Evolutionary conservation across 192 early-diverging fungal genomes (phyloP).

Genomic region (Gonapodya prolifera): DNA sequence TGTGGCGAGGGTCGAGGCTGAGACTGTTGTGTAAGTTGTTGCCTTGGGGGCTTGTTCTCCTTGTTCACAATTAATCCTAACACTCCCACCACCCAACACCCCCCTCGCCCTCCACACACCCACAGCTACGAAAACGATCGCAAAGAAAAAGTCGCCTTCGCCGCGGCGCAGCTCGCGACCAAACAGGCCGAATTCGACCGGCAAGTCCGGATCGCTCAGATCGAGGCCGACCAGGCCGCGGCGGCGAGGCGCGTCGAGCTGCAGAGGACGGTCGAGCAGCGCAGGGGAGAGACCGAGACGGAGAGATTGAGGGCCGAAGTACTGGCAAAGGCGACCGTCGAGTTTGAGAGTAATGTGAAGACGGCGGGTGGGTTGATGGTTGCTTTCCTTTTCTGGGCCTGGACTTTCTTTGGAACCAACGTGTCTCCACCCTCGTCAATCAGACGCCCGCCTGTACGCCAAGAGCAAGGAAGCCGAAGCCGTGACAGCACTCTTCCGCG

Average conservation of each 20-base stretch:
- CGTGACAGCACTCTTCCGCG: slow-evolving; percentile 18
- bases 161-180: slow-evolving; percentile 19
- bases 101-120: too few species aligned
- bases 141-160: slow-evolving; percentile 22
- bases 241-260: slow-evolving; percentile 24
- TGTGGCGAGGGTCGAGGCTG: slow-evolving; percentile 23
- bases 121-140: slow-evolving; percentile 34
- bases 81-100: too few species aligned
- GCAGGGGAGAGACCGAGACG: slow-evolving; percentile 20
- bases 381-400: too few species aligned
- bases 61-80: too few species aligned
- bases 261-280: slow-evolving; percentile 30
- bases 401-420: too few species aligned
- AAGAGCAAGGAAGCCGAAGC: slow-evolving; percentile 32
- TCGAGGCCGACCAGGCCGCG: slow-evolving; percentile 32
- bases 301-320: slow-evolving; percentile 29
- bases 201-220: slow-evolving; percentile 28
- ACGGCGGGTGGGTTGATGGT: slow-evolving; percentile 33
- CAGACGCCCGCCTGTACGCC: slow-evolving; percentile 18
- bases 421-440: slow-evolving; percentile 12
- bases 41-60: too few species aligned
- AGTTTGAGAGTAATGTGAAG: slow-evolving; percentile 23
- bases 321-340: slow-evolving; percentile 29
- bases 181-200: slow-evolving; percentile 21
- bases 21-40: slow-evolving; percentile 28